A percentile compares a stretch with the other conserved stretches of the same genome.
These are phyloP conservation scores for Penicillium crustosum DNA, from an alignment of 2,329 filamentous ascomycete genomes.

Conservation along the genomic window DNA sequence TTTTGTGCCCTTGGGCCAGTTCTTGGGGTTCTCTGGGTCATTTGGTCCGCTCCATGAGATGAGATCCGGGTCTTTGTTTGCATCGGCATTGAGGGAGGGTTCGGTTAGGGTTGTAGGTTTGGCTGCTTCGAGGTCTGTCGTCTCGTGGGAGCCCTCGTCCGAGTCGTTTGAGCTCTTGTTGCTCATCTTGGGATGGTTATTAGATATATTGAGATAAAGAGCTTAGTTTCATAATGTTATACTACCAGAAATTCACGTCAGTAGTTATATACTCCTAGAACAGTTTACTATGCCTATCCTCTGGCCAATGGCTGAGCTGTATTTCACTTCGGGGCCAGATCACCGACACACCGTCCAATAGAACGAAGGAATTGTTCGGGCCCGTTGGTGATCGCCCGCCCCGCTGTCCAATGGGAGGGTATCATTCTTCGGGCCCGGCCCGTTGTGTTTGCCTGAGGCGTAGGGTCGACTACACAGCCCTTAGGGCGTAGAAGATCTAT, in stretches of 20 bases:
- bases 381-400: too few species aligned
- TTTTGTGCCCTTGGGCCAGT: slow-evolving; percentile 10
- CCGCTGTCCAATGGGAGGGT: too few species aligned
- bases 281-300: too few species aligned
- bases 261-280: neutral
- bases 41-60: slow-evolving; percentile 11
- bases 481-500: too few species aligned
- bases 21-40: slow-evolving; percentile 12
- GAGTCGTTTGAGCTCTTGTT: neutral
- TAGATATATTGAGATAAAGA: neutral
- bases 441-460: too few species aligned
- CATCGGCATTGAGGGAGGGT: neutral
- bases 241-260: neutral
- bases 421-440: too few species aligned
- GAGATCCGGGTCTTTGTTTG: slow-evolving; percentile 3
- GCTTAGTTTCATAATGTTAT: neutral
- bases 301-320: neutral
- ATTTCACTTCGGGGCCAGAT: neutral
- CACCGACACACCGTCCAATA: too few species aligned
- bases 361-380: too few species aligned
- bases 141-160: neutral
- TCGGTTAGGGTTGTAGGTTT: neutral
- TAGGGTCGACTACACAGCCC: too few species aligned
- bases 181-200: neutral
- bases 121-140: neutral